Evolutionary conservation across 768 basidiomycete genomes (phyloP).

Genomic region (Mrakia blollopis): DNA sequence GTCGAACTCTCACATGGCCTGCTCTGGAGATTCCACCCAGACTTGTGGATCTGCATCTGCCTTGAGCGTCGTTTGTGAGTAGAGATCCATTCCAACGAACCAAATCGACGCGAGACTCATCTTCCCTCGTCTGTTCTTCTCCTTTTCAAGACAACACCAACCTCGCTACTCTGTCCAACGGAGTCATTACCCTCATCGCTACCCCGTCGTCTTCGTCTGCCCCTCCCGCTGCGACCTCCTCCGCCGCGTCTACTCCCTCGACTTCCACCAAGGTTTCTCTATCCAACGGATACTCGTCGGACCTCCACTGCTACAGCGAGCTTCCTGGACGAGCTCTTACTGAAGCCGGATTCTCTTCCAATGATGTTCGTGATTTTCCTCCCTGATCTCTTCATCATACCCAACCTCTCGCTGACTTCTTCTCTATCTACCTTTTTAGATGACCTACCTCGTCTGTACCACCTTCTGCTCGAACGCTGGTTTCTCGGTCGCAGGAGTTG

Average conservation of each 20-base stretch:
- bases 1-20: background rate
- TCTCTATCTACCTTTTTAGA: background rate
- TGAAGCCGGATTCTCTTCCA: slow-evolving; percentile 1
- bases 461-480: slow-evolving; percentile 12
- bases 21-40: slow-evolving; percentile 49
- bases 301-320: slow-evolving; percentile 12
- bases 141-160: background rate
- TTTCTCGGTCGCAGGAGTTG: slow-evolving; percentile 14
- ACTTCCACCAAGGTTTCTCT: background rate
- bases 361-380: too few species aligned
- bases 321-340: slow-evolving; percentile 18
- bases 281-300: background rate
- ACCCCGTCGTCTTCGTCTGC: background rate
- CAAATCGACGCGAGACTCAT: too few species aligned
- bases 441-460: slow-evolving; percentile 19
- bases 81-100: too few species aligned
- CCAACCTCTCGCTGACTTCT: background rate
- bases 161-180: background rate
- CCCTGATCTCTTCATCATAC: too few species aligned
- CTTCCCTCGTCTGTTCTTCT: background rate
- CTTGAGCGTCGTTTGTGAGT: background rate
- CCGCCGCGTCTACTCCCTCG: slow-evolving; percentile 33
- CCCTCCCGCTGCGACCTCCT: background rate
- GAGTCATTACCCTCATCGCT: background rate
- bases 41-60: background rate